phyloP scores from a whole-genome alignment of 2,329 filamentous ascomycete genomes.

The Claviceps purpurea region DNA sequence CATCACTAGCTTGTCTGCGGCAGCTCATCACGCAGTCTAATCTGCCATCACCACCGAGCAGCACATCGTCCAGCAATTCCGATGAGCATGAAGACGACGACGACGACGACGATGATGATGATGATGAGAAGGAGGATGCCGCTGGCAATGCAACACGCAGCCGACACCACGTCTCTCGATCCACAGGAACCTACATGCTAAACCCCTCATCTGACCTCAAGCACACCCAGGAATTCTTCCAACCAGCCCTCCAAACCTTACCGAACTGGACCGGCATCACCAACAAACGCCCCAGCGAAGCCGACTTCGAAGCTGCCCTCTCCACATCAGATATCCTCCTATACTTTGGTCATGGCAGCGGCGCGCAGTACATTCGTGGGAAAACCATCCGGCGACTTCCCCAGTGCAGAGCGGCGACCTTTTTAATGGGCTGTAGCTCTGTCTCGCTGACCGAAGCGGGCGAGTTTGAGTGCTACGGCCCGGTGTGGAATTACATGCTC shows the following conservation, averaged over 20 bases:
- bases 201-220: slow-evolving; percentile 79
- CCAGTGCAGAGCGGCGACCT: slow-evolving; percentile 60
- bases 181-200: slow-evolving; percentile 62
- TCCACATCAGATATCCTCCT: slow-evolving; percentile 58
- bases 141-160: slow-evolving; percentile 4
- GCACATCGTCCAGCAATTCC: not conserved
- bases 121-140: not conserved
- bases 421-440: slow-evolving; percentile 91
- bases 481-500: slow-evolving; percentile 82
- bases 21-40: slow-evolving; percentile 51
- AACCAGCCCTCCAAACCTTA: slow-evolving; percentile 47
- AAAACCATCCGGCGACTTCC: slow-evolving; percentile 68
- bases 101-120: not conserved
- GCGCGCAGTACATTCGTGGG: slow-evolving; percentile 83
- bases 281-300: slow-evolving; percentile 57
- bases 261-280: slow-evolving; percentile 60
- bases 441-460: slow-evolving; percentile 66
- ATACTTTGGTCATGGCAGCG: slow-evolving; percentile 94
- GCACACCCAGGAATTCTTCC: slow-evolving; percentile 65
- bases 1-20: slow-evolving; percentile 71
- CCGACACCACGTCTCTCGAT: slow-evolving; percentile 42
- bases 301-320: slow-evolving; percentile 60
- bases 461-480: slow-evolving; percentile 81
- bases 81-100: not conserved
- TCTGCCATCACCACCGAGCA: not conserved